Conservation (phyloP, 176 grass and related monocot species). For the Oryza meyeriana region DNA sequence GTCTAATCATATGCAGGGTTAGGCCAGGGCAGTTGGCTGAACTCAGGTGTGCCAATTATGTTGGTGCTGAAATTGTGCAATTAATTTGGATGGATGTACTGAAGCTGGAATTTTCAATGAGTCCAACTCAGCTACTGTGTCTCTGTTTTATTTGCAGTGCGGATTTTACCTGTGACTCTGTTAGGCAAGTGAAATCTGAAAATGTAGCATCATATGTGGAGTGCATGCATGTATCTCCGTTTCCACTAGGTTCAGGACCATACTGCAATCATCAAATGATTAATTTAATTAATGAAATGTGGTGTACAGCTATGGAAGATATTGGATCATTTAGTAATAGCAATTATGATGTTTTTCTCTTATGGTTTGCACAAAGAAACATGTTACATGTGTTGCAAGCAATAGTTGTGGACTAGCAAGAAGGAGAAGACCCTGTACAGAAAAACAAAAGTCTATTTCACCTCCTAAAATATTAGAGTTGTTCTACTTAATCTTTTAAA, state of each 20-base stretch:
- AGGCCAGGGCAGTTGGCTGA: conserved; percentile 9
- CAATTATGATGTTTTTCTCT: conserved; percentile 9
- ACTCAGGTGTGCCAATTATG: conserved; percentile 11
- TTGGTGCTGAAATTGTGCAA: neutral
- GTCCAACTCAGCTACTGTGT: neutral
- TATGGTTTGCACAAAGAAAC: neutral
- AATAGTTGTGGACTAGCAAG: conserved; percentile 1
- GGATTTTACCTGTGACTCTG: neutral
- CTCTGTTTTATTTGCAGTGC: neutral
- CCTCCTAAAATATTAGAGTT: too few species aligned
- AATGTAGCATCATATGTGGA: neutral
- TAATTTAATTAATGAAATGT: neutral
- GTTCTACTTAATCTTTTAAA: too few species aligned
- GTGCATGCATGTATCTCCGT: neutral
- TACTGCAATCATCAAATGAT: conserved; percentile 16
- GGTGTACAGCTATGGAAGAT: neutral
- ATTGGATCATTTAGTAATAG: neutral
- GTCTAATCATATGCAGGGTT: neutral
- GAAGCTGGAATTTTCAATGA: neutral
- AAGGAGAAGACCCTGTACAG: too few species aligned
- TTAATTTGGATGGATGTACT: neutral
- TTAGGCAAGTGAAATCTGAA: neutral
- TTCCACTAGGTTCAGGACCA: conserved; percentile 12
- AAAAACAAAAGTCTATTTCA: too few species aligned
- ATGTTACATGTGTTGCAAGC: conserved; percentile 30